Conservation (phyloP, 768 basidiomycete species). For the Floccularia luteovirens region DNA sequence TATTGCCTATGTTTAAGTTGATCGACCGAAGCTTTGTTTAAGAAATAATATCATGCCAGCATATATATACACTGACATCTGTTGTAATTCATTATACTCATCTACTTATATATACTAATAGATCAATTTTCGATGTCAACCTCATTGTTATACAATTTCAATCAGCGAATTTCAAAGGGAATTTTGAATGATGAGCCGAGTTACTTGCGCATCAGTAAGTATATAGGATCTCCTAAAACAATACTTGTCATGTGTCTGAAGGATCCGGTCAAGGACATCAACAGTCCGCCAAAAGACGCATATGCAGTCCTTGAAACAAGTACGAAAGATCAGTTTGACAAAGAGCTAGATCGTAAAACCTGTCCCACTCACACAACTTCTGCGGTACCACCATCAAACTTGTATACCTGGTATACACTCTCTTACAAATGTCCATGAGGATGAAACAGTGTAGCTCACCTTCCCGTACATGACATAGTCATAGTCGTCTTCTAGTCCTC, state of each 20-base stretch:
- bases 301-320: conserved; percentile 71
- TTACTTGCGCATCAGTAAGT: conserved; percentile 79
- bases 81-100: no score
- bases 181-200: no score
- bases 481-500: conserved; percentile 89
- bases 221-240: conserved; percentile 90
- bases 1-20: no score
- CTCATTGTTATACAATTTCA: no score
- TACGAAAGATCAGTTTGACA: conserved; percentile 3
- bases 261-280: conserved; percentile 90
- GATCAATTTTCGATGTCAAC: no score
- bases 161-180: no score
- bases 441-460: conserved; percentile 36
- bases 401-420: conserved; percentile 74
- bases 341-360: conserved; percentile 19
- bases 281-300: conserved; percentile 91
- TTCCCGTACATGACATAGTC: conserved; percentile 99
- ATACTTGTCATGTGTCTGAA: conserved; percentile 89
- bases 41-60: no score
- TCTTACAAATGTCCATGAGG: not conserved
- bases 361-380: conserved; percentile 94
- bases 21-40: no score
- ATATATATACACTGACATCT: no score
- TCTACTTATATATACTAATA: no score
- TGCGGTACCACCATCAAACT: conserved; percentile 81